Conservation (phyloP, 306 rosid genomes). For the Dryas drummondii region DNA sequence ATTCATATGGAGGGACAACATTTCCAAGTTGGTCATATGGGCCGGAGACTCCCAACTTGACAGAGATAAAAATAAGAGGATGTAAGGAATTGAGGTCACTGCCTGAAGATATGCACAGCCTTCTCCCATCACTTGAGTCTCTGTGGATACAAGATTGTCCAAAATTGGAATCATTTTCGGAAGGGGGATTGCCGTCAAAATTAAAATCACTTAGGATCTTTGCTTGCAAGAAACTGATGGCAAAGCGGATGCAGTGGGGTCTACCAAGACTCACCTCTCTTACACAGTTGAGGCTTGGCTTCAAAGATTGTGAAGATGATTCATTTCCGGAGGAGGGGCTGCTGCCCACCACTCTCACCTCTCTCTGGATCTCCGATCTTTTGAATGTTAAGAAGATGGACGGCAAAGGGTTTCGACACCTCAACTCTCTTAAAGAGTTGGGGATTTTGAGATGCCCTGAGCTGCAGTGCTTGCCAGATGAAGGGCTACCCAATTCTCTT, state of each 20-base stretch:
- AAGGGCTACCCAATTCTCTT: constrained; percentile 24
- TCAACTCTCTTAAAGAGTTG: background rate
- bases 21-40: constrained; percentile 20
- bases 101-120: constrained; percentile 2
- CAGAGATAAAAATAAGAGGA: fast-evolving
- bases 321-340: too few relatives aligned
- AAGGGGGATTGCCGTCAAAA: constrained; percentile 20
- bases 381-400: too few relatives aligned
- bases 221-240: background rate
- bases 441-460: fast-evolving
- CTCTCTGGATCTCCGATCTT: too few relatives aligned
- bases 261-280: too few relatives aligned
- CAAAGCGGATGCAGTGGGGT: background rate
- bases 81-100: background rate
- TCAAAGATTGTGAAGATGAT: too few relatives aligned
- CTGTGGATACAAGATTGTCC: background rate
- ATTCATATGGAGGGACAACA: background rate
- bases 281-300: too few relatives aligned
- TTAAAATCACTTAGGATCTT: fast-evolving
- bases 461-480: constrained; percentile 24
- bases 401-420: constrained; percentile 22
- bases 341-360: too few relatives aligned
- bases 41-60: background rate
- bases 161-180: constrained; percentile 17
- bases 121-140: constrained; percentile 19